Base-by-base conservation (phyloP, 108 stramenopile species). In the Nitzschia palea region DNA sequence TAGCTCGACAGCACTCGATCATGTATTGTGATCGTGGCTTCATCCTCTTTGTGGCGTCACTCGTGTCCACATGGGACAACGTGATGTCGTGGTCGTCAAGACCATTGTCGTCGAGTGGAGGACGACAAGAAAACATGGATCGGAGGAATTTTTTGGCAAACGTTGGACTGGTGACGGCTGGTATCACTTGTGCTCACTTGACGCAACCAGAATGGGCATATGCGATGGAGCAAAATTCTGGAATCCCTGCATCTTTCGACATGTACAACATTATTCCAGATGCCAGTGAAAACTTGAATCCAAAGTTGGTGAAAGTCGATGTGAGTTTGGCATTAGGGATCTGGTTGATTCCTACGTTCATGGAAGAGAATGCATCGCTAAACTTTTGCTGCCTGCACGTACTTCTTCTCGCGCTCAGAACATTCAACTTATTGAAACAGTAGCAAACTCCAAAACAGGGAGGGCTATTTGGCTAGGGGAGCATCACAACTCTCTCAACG, bases 391-490 rank as follows among this genome's bases (percentile, higher is more conserved):
- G 10, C 14, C 14, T 8, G 8, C 8, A 10, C 37, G 8, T 40
- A 40, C 37, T 40, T 40, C 37, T 40, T 14, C 10, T 8, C 37
- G 14, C 14, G 8, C 14, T 8, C 14, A 40, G 37, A 53, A 32
- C 40, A 37, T 5, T 20, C 4, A 67, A 34, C 53, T 76, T 35
- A 23, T 72, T 5, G 34, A 60, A 3, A 25, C 44, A 2, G 31
- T 78, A 17, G 53, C 77, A 22, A 58, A 45, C 44, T 51, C 54
- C 31, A 42, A 43, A 0, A 1, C 1, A 22, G 45, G 45, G 0
- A 80, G 82, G 2, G 66, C 83, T 18, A 22, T 85, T 35, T 88
- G 84, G 87, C 50, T 85, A 37, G 87, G 87, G 10, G 87, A 88
- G 55, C 87, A 88, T 65, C 87, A 88, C 80, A 88, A 88, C 40